Evolutionary conservation across 148 eudicot species (phyloP).

Genomic region (Rhododendron molle): DNA sequence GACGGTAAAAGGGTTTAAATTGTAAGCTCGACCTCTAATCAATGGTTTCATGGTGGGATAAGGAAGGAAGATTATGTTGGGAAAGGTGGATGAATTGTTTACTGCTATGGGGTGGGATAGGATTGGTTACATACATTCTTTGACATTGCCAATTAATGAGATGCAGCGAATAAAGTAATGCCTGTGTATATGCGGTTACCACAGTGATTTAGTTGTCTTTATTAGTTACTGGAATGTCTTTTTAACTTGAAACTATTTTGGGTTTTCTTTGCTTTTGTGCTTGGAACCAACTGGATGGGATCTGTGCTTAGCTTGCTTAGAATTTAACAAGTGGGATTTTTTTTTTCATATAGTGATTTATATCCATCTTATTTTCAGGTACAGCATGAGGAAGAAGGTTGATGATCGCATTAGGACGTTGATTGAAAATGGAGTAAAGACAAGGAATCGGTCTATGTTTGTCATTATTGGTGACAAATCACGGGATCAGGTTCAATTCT

Average conservation of each 20-base stretch:
- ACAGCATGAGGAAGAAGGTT: constrained; percentile 70
- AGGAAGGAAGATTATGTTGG: neutral
- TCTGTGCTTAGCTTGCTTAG: neutral
- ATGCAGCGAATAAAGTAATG: neutral
- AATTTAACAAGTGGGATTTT: neutral
- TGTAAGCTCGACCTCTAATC: neutral
- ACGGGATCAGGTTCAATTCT: constrained; percentile 42
- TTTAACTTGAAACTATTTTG: neutral
- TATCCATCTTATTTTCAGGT: constrained; percentile 1
- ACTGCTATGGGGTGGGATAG: neutral
- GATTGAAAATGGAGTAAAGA: constrained; percentile 85
- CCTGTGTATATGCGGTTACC: neutral
- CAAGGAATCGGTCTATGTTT: constrained; percentile 65
- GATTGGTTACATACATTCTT: neutral
- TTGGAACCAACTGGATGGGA: neutral
- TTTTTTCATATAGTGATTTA: neutral
- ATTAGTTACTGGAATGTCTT: neutral
- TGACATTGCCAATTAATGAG: neutral
- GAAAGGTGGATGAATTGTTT: neutral
- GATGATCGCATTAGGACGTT: constrained; percentile 80
- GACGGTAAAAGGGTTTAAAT: neutral
- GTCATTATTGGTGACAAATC: constrained; percentile 81
- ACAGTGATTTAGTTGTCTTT: neutral
- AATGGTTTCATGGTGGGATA: neutral
- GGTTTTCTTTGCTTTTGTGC: neutral